phyloP scores from a whole-genome alignment of 1,139 yeast species.

The Nakaseomyces kungkrabaensis region DNA sequence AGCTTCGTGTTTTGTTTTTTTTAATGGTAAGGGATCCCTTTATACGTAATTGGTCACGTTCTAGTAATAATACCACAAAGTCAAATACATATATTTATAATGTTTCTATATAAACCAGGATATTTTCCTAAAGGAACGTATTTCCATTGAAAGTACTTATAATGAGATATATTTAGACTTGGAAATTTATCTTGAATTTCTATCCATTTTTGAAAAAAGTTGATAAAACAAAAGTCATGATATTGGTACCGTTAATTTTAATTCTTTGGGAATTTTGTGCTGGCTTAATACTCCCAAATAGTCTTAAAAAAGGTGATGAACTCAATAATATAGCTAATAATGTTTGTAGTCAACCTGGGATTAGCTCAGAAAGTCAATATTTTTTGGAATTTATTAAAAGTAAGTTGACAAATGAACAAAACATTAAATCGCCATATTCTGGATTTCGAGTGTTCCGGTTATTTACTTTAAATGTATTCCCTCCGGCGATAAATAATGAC shows the following conservation, averaged over 20 bases:
- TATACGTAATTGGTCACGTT: not conserved
- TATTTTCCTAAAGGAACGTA: too few species aligned
- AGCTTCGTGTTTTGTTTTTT: not conserved
- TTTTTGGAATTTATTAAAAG: not conserved
- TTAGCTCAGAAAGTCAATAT: not conserved
- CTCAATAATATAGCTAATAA: not conserved
- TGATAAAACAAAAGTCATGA: not conserved
- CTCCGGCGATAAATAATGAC: slow-evolving; percentile 38
- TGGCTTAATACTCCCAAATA: not conserved
- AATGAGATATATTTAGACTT: too few species aligned
- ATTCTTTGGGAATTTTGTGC: not conserved
- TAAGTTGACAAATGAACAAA: not conserved
- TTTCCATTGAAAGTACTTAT: too few species aligned
- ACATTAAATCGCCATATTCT: slow-evolving; percentile 30
- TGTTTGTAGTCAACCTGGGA: not conserved
- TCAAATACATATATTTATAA: not conserved
- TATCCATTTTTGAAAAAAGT: too few species aligned
- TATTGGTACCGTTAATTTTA: not conserved
- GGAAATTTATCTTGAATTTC: too few species aligned
- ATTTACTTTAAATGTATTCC: slow-evolving; percentile 36
- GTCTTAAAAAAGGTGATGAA: not conserved
- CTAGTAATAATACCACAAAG: not conserved
- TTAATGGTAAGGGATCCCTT: not conserved
- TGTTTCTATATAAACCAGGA: too few species aligned
- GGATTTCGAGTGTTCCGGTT: slow-evolving; percentile 53